Conservation (phyloP, 208 protist species). For the Wallacemonas collosoma region DNA sequence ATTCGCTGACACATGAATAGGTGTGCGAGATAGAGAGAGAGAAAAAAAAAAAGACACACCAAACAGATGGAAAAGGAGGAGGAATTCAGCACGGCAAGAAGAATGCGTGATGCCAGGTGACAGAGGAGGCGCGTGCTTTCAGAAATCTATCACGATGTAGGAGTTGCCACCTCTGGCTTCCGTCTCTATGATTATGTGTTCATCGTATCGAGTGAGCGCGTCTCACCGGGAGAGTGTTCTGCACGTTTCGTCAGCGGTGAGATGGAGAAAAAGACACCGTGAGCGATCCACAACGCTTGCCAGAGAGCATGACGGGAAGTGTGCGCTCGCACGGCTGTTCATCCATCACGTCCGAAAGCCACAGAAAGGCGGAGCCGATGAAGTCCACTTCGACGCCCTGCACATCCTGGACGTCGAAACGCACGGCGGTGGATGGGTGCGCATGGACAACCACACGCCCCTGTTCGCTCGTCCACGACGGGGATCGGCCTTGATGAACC, state of each 20-base stretch:
- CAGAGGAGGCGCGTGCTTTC: too few relatives aligned
- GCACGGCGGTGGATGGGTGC: conserved; percentile 25
- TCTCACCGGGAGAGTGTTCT: too few relatives aligned
- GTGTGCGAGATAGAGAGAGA: conserved; percentile 2
- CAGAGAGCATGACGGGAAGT: conserved; percentile 41
- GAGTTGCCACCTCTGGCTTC: too few relatives aligned
- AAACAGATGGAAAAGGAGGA: neutral
- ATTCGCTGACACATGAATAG: too few relatives aligned
- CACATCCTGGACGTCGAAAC: conserved; percentile 57
- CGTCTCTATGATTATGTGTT: too few relatives aligned
- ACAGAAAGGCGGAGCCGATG: conserved; percentile 25
- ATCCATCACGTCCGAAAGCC: conserved; percentile 26
- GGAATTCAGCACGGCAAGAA: too few relatives aligned
- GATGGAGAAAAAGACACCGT: conserved; percentile 26
- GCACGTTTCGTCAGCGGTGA: too few relatives aligned
- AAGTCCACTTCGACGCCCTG: conserved; percentile 7
- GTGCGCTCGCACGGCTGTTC: conserved; percentile 24
- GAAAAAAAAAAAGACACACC: conserved; percentile 1
- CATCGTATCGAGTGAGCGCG: too few relatives aligned
- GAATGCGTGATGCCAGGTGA: too few relatives aligned
- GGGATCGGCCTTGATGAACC: conserved; percentile 2
- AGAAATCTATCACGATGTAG: too few relatives aligned
- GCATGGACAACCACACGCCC: neutral
- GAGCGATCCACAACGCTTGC: conserved; percentile 40
- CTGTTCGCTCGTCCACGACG: conserved; percentile 6